Evolutionary conservation across 306 rosid species (phyloP).

Genomic region (Castanopsis chinensis): DNA sequence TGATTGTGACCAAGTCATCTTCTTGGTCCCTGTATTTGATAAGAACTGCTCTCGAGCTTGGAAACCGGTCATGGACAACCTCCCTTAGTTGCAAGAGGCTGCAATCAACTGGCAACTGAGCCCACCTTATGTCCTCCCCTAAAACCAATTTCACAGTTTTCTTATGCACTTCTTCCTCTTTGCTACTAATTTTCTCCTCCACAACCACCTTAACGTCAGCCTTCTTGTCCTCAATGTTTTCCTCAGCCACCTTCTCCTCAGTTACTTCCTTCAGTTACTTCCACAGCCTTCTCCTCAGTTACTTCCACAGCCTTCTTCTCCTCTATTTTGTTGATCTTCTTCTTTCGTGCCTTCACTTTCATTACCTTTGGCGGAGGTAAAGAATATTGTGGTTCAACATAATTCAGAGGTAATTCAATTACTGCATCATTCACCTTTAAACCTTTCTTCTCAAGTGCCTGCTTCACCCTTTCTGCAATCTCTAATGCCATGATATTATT

Average conservation of each 20-base stretch:
- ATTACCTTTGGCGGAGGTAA: conserved; percentile 25
- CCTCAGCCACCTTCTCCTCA: conserved; percentile 47
- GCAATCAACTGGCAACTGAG: conserved; percentile 68
- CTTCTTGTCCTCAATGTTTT: conserved; percentile 44
- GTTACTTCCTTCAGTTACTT: background rate
- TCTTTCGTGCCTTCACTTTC: conserved; percentile 61
- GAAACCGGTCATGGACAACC: conserved; percentile 60
- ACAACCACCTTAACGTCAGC: conserved; percentile 66
- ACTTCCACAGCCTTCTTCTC: conserved; percentile 10
- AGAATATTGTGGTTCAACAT: conserved; percentile 52
- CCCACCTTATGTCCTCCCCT: conserved; percentile 88
- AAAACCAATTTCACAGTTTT: conserved; percentile 72
- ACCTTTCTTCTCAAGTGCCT: conserved; percentile 61
- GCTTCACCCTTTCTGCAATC: conserved; percentile 62
- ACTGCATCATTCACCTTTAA: conserved; percentile 47
- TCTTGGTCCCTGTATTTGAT: conserved; percentile 85
- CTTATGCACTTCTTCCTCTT: conserved; percentile 45
- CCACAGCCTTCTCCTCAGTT: conserved; percentile 27
- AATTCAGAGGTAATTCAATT: conserved; percentile 74
- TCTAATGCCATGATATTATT: conserved; percentile 81
- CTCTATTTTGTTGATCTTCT: conserved; percentile 52
- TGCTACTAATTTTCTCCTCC: conserved; percentile 46
- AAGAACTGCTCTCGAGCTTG: conserved; percentile 61
- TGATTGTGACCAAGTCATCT: conserved; percentile 89
- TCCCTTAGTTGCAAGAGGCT: conserved; percentile 71